Percentiles rank a stretch among this genome's conserved stretches.
phyloP scores from a whole-genome alignment of 192 early-diverging fungal species.

The Obelidium mucronatum region DNA sequence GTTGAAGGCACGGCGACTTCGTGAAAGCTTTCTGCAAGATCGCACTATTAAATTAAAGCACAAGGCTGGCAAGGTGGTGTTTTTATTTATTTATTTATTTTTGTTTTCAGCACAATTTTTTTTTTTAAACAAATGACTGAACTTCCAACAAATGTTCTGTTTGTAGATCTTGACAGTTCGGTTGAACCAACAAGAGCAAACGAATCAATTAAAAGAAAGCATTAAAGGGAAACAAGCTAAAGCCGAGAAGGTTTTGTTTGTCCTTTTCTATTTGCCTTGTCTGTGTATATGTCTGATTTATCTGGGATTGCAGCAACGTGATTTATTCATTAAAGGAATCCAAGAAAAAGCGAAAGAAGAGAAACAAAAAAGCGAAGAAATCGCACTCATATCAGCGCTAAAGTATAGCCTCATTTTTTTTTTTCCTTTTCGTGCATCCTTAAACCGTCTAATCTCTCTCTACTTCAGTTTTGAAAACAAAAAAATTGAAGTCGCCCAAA shows the following conservation, averaged over 20 bases:
- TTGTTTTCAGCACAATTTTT: neutral
- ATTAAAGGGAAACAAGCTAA: conserved; percentile 45
- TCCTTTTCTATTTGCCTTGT: neutral
- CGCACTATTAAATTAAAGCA: conserved; percentile 32
- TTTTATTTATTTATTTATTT: too few relatives aligned
- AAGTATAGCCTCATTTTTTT: conserved; percentile 22
- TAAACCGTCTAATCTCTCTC: neutral
- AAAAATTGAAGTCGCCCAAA: conserved; percentile 44
- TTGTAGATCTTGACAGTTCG: conserved; percentile 9
- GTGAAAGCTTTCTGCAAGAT: conserved; percentile 39
- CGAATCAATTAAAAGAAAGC: conserved; percentile 34
- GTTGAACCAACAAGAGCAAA: conserved; percentile 24
- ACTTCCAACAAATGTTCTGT: too few relatives aligned
- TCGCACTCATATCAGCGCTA: conserved; percentile 34
- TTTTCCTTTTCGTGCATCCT: neutral
- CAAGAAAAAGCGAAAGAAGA: conserved; percentile 48
- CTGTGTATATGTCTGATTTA: too few relatives aligned
- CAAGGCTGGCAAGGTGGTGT: conserved; percentile 40
- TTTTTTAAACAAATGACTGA: too few relatives aligned
- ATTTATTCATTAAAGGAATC: conserved; percentile 34
- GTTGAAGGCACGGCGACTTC: conserved; percentile 22
- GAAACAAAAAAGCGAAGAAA: conserved; percentile 33
- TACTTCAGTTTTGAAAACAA: conserved; percentile 34
- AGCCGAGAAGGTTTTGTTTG: conserved; percentile 37
- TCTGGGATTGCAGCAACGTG: conserved; percentile 38